Base-by-base conservation (phyloP, 768 basidiomycete genomes). In the Piloderma croceum region DNA sequence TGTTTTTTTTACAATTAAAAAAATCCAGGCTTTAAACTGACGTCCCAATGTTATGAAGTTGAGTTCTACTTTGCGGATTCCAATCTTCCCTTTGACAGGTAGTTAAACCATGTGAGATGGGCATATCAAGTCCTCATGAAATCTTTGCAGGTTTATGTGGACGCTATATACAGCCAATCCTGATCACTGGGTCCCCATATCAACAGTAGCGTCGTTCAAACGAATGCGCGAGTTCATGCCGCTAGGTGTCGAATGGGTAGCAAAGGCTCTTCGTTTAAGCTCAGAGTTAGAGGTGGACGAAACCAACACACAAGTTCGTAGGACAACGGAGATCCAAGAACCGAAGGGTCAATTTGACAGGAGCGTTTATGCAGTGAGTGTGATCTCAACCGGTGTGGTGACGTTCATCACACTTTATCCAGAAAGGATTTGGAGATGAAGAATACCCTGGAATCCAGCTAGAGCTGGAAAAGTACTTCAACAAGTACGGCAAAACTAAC, bases 31-130 rank as follows among this genome's bases (percentile, higher is more conserved):
- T 22, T 32, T 41, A 12, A 15, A 17, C 24, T 42, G 1, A 43
- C 34, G 10, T 21, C 7, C 6, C 20, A 29, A 7, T 19, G 38
- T 24, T 38, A 32, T 24, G 18, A 33, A 96, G 93, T 94, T 53
- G 88, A 92, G 58, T 97, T 96, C 63, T 96, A 97, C 70, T 92
- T 98, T 64, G 87, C 87, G 38, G 91, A 94, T 62, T 76, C 90
- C n/a, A 96, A 97, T 63, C 76, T 98, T 39, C 93, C 93, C 2
- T 91, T 77, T 48, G 89, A 91, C 72, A 86, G 79, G 84, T 84
- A 53, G n/a, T n/a, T n/a, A n/a, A 20, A 72, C 42, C 17, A 36
- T 25, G 13, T 31, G 23, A 7, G 12, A 33, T 34, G 38, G 17
- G 38, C 36, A 18, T 40, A 19, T 24, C 11, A 35, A 21, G n/a